Conservation (phyloP, 139 green algal genomes). For the Spirogloea muscicola region DNA sequence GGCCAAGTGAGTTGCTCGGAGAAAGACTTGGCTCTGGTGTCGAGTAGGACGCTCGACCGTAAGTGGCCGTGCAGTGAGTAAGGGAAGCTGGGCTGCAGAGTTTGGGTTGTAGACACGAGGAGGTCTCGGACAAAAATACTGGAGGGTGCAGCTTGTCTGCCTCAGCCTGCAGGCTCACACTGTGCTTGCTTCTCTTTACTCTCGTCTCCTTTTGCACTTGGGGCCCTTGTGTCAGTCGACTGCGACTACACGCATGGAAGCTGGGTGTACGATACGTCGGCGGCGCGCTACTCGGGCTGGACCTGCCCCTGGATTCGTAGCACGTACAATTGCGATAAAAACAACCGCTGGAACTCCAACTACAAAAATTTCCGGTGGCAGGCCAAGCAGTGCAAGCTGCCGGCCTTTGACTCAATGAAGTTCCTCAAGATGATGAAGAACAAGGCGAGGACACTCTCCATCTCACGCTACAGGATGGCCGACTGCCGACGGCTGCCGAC, state of each 20-base stretch:
- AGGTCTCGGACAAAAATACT: too few relatives aligned
- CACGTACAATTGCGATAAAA: constrained; percentile 5
- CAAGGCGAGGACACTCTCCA: not conserved
- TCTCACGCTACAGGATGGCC: not conserved
- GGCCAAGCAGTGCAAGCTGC: not conserved
- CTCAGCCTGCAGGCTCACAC: too few relatives aligned
- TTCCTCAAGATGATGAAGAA: constrained; percentile 1
- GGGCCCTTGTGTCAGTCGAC: too few relatives aligned
- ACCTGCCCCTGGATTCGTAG: not conserved
- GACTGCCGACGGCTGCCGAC: not conserved
- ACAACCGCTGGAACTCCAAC: not conserved
- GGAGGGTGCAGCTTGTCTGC: too few relatives aligned
- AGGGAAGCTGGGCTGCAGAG: too few relatives aligned
- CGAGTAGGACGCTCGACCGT: too few relatives aligned
- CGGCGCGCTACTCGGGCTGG: not conserved
- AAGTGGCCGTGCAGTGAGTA: too few relatives aligned
- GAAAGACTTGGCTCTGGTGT: too few relatives aligned
- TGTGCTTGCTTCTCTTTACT: too few relatives aligned
- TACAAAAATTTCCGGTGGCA: constrained; percentile 9
- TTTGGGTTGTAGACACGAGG: too few relatives aligned
- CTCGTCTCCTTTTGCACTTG: too few relatives aligned
- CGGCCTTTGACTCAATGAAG: not conserved
- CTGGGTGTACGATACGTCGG: not conserved
- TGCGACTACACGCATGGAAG: not conserved
- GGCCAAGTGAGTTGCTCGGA: too few relatives aligned